These are phyloP conservation scores for Aspergillus tamarii DNA, from an alignment of 2,329 filamentous ascomycete species.

Conservation along the genomic window DNA sequence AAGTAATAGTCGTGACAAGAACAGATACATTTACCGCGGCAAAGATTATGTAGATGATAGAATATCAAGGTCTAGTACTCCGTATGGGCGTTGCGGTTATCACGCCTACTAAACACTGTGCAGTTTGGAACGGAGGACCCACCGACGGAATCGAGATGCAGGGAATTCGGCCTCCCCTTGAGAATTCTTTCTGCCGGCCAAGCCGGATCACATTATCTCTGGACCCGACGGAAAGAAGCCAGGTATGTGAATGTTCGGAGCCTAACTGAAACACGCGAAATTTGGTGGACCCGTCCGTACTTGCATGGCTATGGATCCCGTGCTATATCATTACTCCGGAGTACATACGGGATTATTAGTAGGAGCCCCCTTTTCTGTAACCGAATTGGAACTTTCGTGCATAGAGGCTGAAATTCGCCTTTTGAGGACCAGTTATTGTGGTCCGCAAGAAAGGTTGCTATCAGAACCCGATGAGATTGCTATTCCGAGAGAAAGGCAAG, in stretches of 20 bases:
- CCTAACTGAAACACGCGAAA: not conserved
- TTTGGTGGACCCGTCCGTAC: not conserved
- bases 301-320: not conserved
- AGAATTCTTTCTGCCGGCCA: slow-evolving; percentile 1
- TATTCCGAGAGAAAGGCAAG: not conserved
- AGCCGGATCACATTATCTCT: not conserved
- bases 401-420: not conserved
- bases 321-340: not conserved
- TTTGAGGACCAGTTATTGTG: not conserved
- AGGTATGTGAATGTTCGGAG: not conserved
- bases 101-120: not conserved
- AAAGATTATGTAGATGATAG: not conserved
- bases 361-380: not conserved
- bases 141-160: not conserved
- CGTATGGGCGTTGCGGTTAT: not conserved
- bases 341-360: not conserved
- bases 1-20: not conserved
- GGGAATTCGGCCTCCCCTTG: not conserved
- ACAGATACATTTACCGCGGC: not conserved
- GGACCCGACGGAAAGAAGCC: not conserved
- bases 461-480: not conserved
- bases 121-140: not conserved
- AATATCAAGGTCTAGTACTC: not conserved
- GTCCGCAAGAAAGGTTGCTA: not conserved
- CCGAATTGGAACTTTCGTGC: not conserved